Conservation (phyloP, 495 filamentous ascomycete species). For the Melanomma pulvis-pyrius region DNA sequence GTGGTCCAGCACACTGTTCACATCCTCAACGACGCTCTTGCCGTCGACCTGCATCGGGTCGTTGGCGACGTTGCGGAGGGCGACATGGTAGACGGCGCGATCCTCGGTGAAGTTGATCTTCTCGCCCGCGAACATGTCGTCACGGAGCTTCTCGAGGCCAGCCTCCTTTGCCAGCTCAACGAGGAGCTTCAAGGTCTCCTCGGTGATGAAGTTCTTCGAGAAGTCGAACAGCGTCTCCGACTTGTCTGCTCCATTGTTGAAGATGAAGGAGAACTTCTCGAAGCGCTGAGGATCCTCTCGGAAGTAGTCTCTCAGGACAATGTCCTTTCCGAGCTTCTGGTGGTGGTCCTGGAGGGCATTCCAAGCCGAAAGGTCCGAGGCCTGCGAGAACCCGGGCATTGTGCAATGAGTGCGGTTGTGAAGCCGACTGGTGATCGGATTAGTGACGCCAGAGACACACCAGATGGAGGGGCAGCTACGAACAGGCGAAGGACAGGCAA, state of each 20-base stretch:
- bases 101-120: constrained; percentile 99
- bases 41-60: constrained; percentile 91
- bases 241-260: constrained; percentile 75
- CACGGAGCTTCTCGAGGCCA: constrained; percentile 85
- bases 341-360: constrained; percentile 86
- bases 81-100: constrained; percentile 92
- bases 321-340: constrained; percentile 75
- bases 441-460: not conserved
- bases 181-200: constrained; percentile 84
- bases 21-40: constrained; percentile 91
- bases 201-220: constrained; percentile 96
- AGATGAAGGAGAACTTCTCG: constrained; percentile 82
- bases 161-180: constrained; percentile 90
- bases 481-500: constrained; percentile 6
- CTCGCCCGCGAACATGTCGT: constrained; percentile 95
- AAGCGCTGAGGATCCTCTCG: constrained; percentile 86
- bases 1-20: constrained; percentile 88
- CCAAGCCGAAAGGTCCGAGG: constrained; percentile 82
- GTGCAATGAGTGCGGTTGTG: constrained; percentile 11
- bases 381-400: constrained; percentile 66
- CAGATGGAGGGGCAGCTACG: constrained; percentile 8
- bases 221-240: constrained; percentile 94
- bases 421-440: constrained; percentile 6
- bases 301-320: constrained; percentile 92
- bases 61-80: constrained; percentile 83